Evolutionary conservation across 768 basidiomycete species (phyloP).

Genomic region (Coprinellus aureogranulatus): DNA sequence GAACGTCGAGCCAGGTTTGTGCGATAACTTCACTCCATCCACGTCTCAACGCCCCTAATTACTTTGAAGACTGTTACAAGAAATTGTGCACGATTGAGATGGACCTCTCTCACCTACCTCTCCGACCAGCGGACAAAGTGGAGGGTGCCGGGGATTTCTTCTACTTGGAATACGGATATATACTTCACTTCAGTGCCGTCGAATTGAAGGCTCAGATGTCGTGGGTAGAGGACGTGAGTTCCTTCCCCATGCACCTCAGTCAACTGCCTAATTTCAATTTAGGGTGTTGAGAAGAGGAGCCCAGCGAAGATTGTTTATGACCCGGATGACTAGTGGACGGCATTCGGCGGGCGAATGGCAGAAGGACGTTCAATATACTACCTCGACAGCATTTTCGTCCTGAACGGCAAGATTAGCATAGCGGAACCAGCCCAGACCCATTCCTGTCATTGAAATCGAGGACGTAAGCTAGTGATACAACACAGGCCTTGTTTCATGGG

Average conservation of each 20-base stretch:
- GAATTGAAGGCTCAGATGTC: conserved; percentile 4
- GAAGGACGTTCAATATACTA: too few species aligned
- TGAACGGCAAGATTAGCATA: too few species aligned
- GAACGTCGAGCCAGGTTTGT: conserved; percentile 1
- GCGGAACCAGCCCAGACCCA: too few species aligned
- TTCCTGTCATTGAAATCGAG: too few species aligned
- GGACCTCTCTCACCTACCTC: conserved; percentile 14
- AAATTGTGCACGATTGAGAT: conserved; percentile 18
- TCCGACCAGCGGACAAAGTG: not conserved
- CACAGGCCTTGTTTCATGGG: too few species aligned
- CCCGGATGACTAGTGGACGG: conserved; percentile 1
- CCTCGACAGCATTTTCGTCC: too few species aligned
- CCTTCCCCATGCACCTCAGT: not conserved
- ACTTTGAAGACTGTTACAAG: conserved; percentile 5
- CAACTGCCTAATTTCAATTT: not conserved
- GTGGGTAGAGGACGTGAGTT: conserved; percentile 7
- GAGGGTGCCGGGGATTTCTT: not conserved
- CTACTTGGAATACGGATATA: conserved; percentile 9
- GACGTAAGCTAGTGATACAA: too few species aligned
- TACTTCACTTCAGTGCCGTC: conserved; percentile 6
- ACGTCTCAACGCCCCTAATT: not conserved
- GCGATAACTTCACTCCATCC: not conserved
- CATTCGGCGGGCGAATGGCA: too few species aligned
- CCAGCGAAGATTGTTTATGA: conserved; percentile 9
- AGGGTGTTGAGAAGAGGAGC: conserved; percentile 10